Conservation (phyloP, 2,329 filamentous ascomycete species). For the Elsinoe necatrix region DNA sequence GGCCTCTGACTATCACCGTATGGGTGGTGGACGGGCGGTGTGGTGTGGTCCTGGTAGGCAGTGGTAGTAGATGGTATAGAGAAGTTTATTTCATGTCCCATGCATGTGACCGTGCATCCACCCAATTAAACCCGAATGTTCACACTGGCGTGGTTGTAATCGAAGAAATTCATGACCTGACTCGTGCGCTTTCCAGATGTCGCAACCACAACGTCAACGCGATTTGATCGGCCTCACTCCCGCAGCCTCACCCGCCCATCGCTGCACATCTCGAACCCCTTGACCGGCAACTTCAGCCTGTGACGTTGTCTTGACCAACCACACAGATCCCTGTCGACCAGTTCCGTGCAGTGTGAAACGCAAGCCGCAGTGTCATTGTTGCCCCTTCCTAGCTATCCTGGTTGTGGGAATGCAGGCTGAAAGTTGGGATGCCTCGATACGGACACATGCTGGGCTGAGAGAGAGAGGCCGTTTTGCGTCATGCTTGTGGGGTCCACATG, state of each 20-base stretch:
- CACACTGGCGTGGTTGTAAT: not conserved
- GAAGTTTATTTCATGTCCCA: not conserved
- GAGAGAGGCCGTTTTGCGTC: constrained; percentile 9
- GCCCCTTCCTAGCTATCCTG: not conserved
- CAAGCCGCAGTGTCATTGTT: not conserved
- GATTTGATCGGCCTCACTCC: not conserved
- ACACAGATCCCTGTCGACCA: not conserved
- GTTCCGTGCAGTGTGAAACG: not conserved
- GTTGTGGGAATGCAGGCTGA: not conserved
- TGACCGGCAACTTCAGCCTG: not conserved
- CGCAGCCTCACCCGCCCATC: not conserved
- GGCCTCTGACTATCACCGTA: not conserved
- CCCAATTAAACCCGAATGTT: not conserved
- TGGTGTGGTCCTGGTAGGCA: not conserved
- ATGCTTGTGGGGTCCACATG: constrained; percentile 5
- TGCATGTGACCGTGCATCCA: not conserved
- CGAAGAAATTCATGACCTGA: not conserved
- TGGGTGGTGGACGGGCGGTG: not conserved
- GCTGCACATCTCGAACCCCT: not conserved
- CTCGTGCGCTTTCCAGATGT: not conserved
- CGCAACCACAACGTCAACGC: constrained; percentile 4
- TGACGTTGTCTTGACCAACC: not conserved
- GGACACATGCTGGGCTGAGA: not conserved
- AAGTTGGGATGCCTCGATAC: not conserved
- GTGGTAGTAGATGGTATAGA: constrained; percentile 6